These are phyloP conservation scores for Neospora caninum DNA, from an alignment of 169 alveolate genomes.

Conservation along the genomic window DNA sequence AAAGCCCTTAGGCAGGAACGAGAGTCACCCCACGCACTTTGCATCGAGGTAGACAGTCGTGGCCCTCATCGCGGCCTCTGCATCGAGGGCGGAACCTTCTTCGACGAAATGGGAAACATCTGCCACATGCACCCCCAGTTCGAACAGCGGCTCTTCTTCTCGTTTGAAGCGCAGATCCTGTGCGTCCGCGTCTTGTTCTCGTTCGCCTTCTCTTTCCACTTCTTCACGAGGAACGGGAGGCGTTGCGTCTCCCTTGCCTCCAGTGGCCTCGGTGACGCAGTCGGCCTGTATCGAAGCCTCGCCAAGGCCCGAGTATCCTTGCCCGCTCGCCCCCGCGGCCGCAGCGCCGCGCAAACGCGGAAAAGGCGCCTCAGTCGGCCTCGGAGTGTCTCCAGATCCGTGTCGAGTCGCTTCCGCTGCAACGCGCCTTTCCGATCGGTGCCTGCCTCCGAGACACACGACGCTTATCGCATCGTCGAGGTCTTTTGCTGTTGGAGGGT, in stretches of 20 bases:
- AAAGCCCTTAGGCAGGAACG: no score
- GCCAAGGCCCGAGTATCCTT: background rate
- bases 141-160: slow-evolving; percentile 68
- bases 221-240: background rate
- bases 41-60: slow-evolving; percentile 88
- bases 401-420: slow-evolving; percentile 23
- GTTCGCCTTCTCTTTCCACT: background rate
- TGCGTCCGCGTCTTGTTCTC: background rate
- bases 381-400: no score
- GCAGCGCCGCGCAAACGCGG: background rate
- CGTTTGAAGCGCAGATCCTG: background rate
- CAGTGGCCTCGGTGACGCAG: background rate
- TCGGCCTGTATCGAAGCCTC: background rate
- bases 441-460: slow-evolving; percentile 4
- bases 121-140: slow-evolving; percentile 96
- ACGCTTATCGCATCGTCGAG: slow-evolving; percentile 80
- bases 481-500: slow-evolving; percentile 82
- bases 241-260: background rate
- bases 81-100: slow-evolving; percentile 91
- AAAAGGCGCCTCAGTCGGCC: slow-evolving; percentile 53
- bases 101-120: slow-evolving; percentile 95
- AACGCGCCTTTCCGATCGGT: background rate
- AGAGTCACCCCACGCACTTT: background rate
- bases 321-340: background rate
- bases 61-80: slow-evolving; percentile 93